Percentiles rank a stretch among this genome's conserved stretches.
These are phyloP conservation scores for Stygiomarasmius scandens DNA, from an alignment of 1,284 basidiomycete species.

Conservation along the genomic window DNA sequence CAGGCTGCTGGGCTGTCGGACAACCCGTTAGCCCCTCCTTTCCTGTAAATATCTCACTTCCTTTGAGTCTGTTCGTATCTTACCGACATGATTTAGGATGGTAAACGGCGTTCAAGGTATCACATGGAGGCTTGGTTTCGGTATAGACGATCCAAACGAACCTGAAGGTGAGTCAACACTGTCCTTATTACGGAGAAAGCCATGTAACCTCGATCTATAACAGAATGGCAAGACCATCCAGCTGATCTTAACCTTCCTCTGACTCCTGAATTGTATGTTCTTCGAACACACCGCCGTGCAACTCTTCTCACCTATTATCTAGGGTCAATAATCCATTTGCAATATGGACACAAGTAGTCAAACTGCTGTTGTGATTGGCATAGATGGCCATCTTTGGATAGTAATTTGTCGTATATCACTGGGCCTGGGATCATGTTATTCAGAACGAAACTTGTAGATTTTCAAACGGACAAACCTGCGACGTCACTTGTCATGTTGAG, in stretches of 20 bases:
- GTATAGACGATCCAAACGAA: conserved; percentile 16
- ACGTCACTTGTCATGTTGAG: too few relatives aligned
- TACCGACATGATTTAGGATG: conserved; percentile 14
- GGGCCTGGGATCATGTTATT: too few relatives aligned
- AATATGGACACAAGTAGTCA: conserved; percentile 8
- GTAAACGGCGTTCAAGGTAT: conserved; percentile 27
- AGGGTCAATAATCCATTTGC: conserved; percentile 12
- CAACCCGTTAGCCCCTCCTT: conserved; percentile 14
- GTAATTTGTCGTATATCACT: too few relatives aligned
- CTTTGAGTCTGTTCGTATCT: conserved; percentile 4
- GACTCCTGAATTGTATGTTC: conserved; percentile 13
- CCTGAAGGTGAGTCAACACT: conserved; percentile 20
- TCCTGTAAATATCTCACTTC: conserved; percentile 15
- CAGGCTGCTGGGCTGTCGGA: conserved; percentile 54
- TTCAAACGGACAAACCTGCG: too few relatives aligned
- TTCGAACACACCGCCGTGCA: too few relatives aligned
- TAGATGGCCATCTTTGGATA: too few relatives aligned
- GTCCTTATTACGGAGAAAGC: neutral
- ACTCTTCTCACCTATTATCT: neutral
- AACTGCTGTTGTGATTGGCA: conserved; percentile 1
- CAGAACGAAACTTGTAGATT: too few relatives aligned
- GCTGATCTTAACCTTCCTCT: conserved; percentile 28
- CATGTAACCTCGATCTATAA: neutral
- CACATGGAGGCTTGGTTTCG: conserved; percentile 24
- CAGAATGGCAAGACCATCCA: conserved; percentile 31